These are phyloP conservation scores for Scheffersomyces insectosa DNA, from an alignment of 1,139 yeast species.

Conservation along the genomic window DNA sequence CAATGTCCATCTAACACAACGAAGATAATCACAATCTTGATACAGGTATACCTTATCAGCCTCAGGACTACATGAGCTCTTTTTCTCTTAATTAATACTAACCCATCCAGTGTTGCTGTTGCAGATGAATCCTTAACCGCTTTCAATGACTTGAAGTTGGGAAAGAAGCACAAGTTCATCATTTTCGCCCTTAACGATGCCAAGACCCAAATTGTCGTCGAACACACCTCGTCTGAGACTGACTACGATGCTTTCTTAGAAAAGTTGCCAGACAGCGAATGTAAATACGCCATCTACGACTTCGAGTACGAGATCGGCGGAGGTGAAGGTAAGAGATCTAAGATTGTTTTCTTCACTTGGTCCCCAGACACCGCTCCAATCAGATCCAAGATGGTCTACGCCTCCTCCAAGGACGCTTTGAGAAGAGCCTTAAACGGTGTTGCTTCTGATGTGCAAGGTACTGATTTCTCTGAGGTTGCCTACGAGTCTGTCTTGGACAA, in stretches of 20 bases:
- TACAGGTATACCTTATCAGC: too few species aligned
- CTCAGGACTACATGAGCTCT: too few species aligned
- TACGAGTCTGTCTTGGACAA: slow-evolving; percentile 89
- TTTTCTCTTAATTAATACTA: slow-evolving; percentile 16
- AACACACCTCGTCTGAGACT: slow-evolving; percentile 69
- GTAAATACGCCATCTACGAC: slow-evolving; percentile 95
- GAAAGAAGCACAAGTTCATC: slow-evolving; percentile 84
- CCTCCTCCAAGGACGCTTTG: slow-evolving; percentile 94
- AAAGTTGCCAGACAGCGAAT: slow-evolving; percentile 91
- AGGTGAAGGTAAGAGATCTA: slow-evolving; percentile 95
- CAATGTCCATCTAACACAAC: too few species aligned
- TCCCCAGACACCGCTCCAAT: slow-evolving; percentile 97
- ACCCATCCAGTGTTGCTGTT: slow-evolving; percentile 74
- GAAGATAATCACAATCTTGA: too few species aligned
- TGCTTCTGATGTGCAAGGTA: slow-evolving; percentile 93
- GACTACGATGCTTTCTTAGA: slow-evolving; percentile 84
- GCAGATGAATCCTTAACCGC: slow-evolving; percentile 92
- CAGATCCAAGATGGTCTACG: slow-evolving; percentile 95
- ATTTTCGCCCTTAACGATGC: slow-evolving; percentile 77
- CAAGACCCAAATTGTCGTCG: slow-evolving; percentile 90
- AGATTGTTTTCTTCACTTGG: slow-evolving; percentile 94
- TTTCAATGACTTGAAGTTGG: slow-evolving; percentile 93
- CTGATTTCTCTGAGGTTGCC: slow-evolving; percentile 95
- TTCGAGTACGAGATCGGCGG: slow-evolving; percentile 88
- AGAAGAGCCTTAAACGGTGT: slow-evolving; percentile 97